These are phyloP conservation scores for Lepidium sativum DNA, from an alignment of 345 rosid genomes.

Conservation along the genomic window DNA sequence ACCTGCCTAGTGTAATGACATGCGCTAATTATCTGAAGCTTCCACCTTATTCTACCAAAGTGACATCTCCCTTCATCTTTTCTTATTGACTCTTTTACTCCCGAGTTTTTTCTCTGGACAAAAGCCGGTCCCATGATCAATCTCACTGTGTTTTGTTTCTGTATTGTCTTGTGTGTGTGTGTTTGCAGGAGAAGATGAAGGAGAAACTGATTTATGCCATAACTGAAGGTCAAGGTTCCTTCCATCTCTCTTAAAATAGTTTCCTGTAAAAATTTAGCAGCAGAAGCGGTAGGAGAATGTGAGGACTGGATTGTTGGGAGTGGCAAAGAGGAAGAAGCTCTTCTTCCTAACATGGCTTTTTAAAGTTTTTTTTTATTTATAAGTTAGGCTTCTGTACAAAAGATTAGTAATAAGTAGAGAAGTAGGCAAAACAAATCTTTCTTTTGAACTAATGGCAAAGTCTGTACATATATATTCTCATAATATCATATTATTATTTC, in stretches of 20 bases:
- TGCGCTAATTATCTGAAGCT: slow-evolving; percentile 95
- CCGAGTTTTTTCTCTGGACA: not conserved
- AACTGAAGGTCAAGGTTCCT: slow-evolving; percentile 95
- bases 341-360: slow-evolving; percentile 1
- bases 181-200: slow-evolving; percentile 81
- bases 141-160: slow-evolving; percentile 2
- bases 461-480: slow-evolving; percentile 8
- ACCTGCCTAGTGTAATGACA: slow-evolving; percentile 96
- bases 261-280: slow-evolving; percentile 31
- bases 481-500: not conserved
- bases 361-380: not conserved
- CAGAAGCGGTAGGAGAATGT: slow-evolving; percentile 10
- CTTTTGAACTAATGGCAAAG: not conserved
- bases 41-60: slow-evolving; percentile 90
- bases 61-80: slow-evolving; percentile 27
- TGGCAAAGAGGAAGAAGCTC: slow-evolving; percentile 4
- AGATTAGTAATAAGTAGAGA: slow-evolving; percentile 13
- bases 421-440: not conserved
- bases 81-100: not conserved
- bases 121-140: slow-evolving; percentile 4
- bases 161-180: not conserved
- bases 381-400: slow-evolving; percentile 21
- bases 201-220: slow-evolving; percentile 84
- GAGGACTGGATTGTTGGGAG: slow-evolving; percentile 10
- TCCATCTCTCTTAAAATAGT: slow-evolving; percentile 75